Evolutionary conservation across 371 early-diverging fungal genomes (phyloP).

Genomic region (Mycotypha africana): DNA sequence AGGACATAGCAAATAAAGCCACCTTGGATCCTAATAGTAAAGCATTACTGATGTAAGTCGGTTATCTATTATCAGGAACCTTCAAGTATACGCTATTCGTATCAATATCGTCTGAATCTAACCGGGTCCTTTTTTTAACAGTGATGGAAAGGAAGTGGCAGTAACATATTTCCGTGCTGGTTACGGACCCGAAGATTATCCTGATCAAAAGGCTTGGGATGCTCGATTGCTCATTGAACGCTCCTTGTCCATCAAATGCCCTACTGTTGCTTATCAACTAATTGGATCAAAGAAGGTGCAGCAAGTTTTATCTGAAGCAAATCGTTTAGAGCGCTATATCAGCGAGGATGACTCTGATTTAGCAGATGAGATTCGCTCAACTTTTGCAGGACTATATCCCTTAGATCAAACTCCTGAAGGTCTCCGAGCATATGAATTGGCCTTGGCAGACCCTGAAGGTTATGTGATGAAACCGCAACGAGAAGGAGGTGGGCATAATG

Average conservation of each 20-base stretch:
- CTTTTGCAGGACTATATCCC: slow-evolving; percentile 89
- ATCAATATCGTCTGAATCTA: neutral
- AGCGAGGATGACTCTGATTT: slow-evolving; percentile 42
- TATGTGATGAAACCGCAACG: slow-evolving; percentile 95
- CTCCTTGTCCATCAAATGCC: slow-evolving; percentile 85
- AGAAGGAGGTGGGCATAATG: slow-evolving; percentile 97
- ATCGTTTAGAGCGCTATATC: slow-evolving; percentile 72
- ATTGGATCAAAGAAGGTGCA: slow-evolving; percentile 96
- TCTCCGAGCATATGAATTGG: slow-evolving; percentile 59
- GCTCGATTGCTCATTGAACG: slow-evolving; percentile 47
- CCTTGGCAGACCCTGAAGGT: slow-evolving; percentile 55
- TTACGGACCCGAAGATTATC: slow-evolving; percentile 89
- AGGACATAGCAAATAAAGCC: slow-evolving; percentile 57
- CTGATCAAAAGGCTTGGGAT: slow-evolving; percentile 30
- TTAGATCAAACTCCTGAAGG: slow-evolving; percentile 73
- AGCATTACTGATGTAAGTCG: slow-evolving; percentile 57
- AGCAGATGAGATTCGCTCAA: slow-evolving; percentile 58
- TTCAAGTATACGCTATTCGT: neutral
- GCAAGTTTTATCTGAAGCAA: slow-evolving; percentile 82
- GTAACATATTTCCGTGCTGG: slow-evolving; percentile 92
- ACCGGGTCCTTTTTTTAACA: slow-evolving; percentile 7
- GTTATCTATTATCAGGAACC: too few relatives aligned
- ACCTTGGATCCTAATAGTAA: slow-evolving; percentile 49
- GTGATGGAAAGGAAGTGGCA: slow-evolving; percentile 73
- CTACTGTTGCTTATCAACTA: slow-evolving; percentile 89